These are phyloP conservation scores for Solanum clarkiae DNA, from an alignment of 257 asterid genomes.

Conservation along the genomic window DNA sequence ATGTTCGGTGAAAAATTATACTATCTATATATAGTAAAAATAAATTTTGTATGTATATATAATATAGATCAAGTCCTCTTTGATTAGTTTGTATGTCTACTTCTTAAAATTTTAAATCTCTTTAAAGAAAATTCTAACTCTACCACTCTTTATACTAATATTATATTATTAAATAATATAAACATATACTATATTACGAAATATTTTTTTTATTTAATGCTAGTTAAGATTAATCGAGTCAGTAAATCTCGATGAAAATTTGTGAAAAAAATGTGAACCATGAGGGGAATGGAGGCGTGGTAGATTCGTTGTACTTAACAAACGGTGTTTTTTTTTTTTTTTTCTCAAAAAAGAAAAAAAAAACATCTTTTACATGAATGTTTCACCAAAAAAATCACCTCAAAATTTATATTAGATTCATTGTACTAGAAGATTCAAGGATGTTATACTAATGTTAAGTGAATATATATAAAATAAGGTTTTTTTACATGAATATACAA, in stretches of 20 bases:
- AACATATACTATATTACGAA: background rate
- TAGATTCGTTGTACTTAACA: background rate
- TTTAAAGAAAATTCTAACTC: no score
- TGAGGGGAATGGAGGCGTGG: background rate
- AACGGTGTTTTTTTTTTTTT: background rate
- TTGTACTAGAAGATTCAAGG: background rate
- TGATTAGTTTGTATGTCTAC: no score
- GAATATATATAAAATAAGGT: no score
- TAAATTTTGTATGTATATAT: no score
- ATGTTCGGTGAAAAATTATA: no score
- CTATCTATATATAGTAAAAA: no score
- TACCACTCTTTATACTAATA: no score
- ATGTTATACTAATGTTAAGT: background rate
- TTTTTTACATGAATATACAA: background rate
- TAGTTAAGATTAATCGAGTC: background rate
- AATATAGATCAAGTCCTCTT: no score
- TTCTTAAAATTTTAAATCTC: no score
- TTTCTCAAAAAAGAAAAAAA: background rate
- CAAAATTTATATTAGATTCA: background rate
- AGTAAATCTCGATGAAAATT: background rate
- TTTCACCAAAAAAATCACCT: background rate
- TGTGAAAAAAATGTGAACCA: background rate
- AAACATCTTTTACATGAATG: background rate
- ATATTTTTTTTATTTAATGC: accelerated
- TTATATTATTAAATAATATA: background rate